phyloP scores from a whole-genome alignment of 2,329 filamentous ascomycete species.

The Rhinocladiella similis region DNA sequence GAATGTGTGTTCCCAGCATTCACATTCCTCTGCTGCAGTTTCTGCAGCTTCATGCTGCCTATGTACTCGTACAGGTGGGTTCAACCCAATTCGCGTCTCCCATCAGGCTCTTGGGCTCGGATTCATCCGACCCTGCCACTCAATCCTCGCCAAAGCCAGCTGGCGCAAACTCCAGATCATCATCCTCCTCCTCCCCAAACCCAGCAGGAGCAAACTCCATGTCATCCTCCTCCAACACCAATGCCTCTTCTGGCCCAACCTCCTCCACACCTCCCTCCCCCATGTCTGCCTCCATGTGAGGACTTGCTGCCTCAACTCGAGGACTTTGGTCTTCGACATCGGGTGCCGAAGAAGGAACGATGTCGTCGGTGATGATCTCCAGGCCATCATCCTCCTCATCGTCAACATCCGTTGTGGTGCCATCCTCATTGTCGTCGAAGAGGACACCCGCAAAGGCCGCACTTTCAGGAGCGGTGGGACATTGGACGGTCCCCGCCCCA shows the following conservation, averaged over 20 bases:
- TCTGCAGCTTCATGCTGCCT: background rate
- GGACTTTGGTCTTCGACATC: too few species aligned
- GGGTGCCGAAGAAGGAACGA: too few species aligned
- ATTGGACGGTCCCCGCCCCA: background rate
- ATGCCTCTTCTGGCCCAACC: background rate
- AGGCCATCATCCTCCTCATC: background rate
- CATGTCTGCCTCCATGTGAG: too few species aligned
- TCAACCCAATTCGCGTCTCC: too few species aligned
- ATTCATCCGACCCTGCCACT: background rate
- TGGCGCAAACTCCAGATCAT: background rate
- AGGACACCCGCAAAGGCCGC: background rate
- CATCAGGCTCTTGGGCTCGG: too few species aligned
- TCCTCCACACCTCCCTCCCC: background rate
- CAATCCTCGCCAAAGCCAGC: background rate
- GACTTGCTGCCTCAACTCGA: too few species aligned
- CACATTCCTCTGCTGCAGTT: background rate
- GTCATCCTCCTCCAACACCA: background rate
- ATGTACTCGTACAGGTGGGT: background rate
- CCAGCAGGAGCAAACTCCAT: background rate
- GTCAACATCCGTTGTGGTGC: background rate
- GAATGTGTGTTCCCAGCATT: background rate
- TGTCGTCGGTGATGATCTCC: background rate
- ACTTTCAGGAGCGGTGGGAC: background rate
- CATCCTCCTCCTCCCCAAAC: background rate
- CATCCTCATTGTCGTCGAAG: background rate